Conservation (phyloP, 306 rosid genomes). For the Senna siamea region DNA sequence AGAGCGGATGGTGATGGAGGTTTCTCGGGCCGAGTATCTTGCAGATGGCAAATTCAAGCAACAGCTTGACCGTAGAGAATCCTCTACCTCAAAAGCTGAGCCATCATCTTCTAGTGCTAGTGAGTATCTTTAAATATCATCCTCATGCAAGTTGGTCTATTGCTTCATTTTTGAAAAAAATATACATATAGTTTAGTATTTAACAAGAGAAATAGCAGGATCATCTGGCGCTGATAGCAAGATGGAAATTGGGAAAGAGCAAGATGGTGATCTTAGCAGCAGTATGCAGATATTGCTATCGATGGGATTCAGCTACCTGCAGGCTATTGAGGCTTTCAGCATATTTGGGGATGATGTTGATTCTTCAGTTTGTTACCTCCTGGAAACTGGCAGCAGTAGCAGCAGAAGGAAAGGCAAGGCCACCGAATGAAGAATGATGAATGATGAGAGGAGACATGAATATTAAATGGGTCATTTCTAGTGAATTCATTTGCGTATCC, state of each 20-base stretch:
- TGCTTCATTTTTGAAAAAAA: no score
- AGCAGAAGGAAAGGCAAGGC: slow-evolving; percentile 96
- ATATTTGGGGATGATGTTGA: slow-evolving; percentile 96
- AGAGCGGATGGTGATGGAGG: slow-evolving; percentile 88
- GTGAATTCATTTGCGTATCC: no score
- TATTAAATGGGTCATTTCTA: no score
- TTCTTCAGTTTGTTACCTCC: slow-evolving; percentile 80
- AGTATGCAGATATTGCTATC: slow-evolving; percentile 70
- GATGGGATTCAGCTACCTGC: slow-evolving; percentile 91
- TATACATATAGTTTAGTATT: no score
- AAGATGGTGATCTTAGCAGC: slow-evolving; percentile 58
- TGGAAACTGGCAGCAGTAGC: slow-evolving; percentile 71
- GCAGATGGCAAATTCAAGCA: slow-evolving; percentile 61
- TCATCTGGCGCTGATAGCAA: no score
- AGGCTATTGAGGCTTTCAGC: slow-evolving; percentile 85
- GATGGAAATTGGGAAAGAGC: slow-evolving; percentile 50
- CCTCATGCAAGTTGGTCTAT: slow-evolving; percentile 16
- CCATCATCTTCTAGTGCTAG: slow-evolving; percentile 97
- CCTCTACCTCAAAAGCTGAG: slow-evolving; percentile 86
- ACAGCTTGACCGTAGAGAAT: slow-evolving; percentile 58
- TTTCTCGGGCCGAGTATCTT: slow-evolving; percentile 84
- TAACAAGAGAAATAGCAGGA: slow-evolving; percentile 42
- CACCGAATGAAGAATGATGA: slow-evolving; percentile 51
- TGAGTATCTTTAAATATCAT: slow-evolving; percentile 42
- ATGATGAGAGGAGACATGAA: no score